Percentiles rank a stretch among this genome's conserved stretches.
Conservation (phyloP, 192 early-diverging fungal species). For the Rhizophagus prolifer region DNA sequence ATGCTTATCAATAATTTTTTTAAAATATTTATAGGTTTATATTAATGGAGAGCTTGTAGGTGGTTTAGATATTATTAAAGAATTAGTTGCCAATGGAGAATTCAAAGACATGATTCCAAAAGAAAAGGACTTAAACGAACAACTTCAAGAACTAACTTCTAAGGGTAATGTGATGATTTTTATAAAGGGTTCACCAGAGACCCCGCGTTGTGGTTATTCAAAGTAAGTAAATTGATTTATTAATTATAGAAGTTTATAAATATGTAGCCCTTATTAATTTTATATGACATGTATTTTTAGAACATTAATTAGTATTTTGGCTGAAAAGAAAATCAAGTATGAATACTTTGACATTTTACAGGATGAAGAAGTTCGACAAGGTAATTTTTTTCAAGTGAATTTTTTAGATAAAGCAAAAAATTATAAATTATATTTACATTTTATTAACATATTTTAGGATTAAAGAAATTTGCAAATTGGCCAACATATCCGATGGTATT, state of each 20-base stretch:
- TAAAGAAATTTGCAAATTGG: constrained; percentile 92
- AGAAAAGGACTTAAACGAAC: too few relatives aligned
- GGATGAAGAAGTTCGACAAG: constrained; percentile 90
- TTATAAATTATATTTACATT: too few relatives aligned
- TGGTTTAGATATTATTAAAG: constrained; percentile 92
- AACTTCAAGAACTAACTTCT: too few relatives aligned
- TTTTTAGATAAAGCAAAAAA: not conserved
- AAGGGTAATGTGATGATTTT: too few relatives aligned
- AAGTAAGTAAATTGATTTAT: too few relatives aligned
- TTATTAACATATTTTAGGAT: constrained; percentile 30
- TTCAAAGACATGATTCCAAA: constrained; percentile 49
- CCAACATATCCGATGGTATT: constrained; percentile 86
- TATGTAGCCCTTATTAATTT: too few relatives aligned
- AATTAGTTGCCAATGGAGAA: constrained; percentile 80
- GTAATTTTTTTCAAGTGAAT: constrained; percentile 31
- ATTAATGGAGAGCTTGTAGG: constrained; percentile 92
- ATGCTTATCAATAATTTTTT: not conserved
- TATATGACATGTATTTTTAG: constrained; percentile 27
- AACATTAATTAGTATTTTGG: constrained; percentile 75
- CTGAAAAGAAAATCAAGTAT: constrained; percentile 72
- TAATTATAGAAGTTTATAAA: too few relatives aligned
- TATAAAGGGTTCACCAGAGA: too few relatives aligned
- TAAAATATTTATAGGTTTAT: constrained; percentile 64
- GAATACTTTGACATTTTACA: constrained; percentile 91
- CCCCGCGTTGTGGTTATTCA: too few relatives aligned